phyloP scores from a whole-genome alignment of 2,329 filamentous ascomycete genomes.

The Pseudopyricularia cyperi region DNA sequence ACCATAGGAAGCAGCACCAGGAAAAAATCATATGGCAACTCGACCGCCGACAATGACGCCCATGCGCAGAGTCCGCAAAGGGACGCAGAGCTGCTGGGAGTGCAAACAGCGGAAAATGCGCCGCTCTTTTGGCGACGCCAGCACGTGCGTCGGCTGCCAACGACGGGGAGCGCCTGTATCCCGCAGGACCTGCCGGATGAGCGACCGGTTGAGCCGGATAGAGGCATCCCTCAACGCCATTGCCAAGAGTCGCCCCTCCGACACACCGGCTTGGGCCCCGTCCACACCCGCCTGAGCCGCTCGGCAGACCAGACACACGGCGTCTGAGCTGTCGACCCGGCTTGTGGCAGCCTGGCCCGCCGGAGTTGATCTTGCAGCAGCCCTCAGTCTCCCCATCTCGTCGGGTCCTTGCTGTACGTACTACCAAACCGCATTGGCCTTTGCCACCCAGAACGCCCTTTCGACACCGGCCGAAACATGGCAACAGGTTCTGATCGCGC shows the following conservation, averaged over 20 bases:
- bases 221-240: background rate
- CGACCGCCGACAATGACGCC: background rate
- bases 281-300: background rate
- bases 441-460: slow-evolving; percentile 14
- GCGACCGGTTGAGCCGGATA: background rate
- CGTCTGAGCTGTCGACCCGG: background rate
- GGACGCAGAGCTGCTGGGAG: slow-evolving; percentile 42
- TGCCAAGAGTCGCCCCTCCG: background rate
- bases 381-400: background rate
- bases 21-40: background rate
- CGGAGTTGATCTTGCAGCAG: background rate
- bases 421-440: background rate
- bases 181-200: slow-evolving; percentile 30
- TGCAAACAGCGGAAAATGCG: slow-evolving; percentile 41
- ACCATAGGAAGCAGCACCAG: background rate
- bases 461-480: slow-evolving; percentile 13
- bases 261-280: background rate
- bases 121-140: slow-evolving; percentile 27
- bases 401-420: background rate
- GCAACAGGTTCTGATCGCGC: slow-evolving; percentile 23
- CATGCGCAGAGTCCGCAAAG: slow-evolving; percentile 9
- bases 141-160: slow-evolving; percentile 32
- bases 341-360: background rate
- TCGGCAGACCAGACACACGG: too few species aligned
- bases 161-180: slow-evolving; percentile 28